Evolutionary conservation across 2,329 filamentous ascomycete genomes (phyloP).

Genomic region (Neonectria coccinea): DNA sequence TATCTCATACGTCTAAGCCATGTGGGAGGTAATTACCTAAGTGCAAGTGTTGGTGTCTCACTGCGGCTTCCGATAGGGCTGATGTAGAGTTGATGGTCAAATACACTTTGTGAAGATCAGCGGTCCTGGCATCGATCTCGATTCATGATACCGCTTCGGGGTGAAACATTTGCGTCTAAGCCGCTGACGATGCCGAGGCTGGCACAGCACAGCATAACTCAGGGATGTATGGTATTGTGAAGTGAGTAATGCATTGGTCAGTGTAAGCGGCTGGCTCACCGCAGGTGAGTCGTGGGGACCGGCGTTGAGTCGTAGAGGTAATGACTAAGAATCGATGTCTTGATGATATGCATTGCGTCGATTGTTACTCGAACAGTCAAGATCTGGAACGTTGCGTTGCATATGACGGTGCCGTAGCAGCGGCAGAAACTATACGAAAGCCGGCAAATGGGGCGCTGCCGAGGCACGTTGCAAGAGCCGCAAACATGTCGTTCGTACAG

Average conservation of each 20-base stretch:
- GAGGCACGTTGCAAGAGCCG: slow-evolving; percentile 7
- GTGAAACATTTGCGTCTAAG: slow-evolving; percentile 1
- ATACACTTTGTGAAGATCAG: slow-evolving; percentile 1
- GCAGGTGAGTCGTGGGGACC: not conserved
- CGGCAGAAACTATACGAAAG: not conserved
- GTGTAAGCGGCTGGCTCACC: slow-evolving; percentile 2
- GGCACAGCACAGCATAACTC: not conserved
- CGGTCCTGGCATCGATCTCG: slow-evolving; percentile 13
- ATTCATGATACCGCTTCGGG: not conserved
- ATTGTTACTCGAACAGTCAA: not conserved
- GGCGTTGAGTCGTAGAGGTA: not conserved
- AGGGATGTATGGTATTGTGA: not conserved
- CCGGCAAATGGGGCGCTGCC: slow-evolving; percentile 11
- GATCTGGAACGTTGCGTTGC: not conserved
- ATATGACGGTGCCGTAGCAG: not conserved
- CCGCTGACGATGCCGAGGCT: not conserved
- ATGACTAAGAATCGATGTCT: slow-evolving; percentile 10
- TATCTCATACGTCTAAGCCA: slow-evolving; percentile 13
- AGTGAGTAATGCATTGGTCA: not conserved
- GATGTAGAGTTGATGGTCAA: not conserved
- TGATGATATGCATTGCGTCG: not conserved
- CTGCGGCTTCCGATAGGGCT: not conserved
- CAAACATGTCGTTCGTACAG: slow-evolving; percentile 20
- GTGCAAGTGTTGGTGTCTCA: slow-evolving; percentile 8
- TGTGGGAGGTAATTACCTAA: slow-evolving; percentile 14